Conservation (phyloP, 23 red algal genomes). For the Gracilariopsis chorda region DNA sequence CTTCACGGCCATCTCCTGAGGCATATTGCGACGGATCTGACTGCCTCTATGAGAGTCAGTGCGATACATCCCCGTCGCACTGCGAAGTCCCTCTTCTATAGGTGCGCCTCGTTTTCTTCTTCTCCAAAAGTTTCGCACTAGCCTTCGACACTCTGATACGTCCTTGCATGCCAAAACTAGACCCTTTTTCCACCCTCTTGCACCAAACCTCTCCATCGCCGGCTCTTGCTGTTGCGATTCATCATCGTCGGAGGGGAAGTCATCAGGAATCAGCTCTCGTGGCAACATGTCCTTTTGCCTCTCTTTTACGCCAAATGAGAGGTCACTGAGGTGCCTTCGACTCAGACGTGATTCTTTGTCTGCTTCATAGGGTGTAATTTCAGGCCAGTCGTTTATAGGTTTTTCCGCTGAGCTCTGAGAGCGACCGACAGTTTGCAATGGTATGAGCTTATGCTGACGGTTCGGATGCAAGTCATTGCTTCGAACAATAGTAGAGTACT, state of each 20-base stretch:
- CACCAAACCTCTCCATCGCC: not conserved
- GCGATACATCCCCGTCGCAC: not conserved
- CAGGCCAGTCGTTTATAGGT: conserved; percentile 26
- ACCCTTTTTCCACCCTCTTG: not conserved
- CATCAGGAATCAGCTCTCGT: not conserved
- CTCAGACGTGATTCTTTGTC: conserved; percentile 12
- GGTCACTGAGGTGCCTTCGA: conserved; percentile 38
- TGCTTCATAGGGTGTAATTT: conserved; percentile 21
- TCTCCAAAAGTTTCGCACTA: not conserved
- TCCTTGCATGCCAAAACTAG: conserved; percentile 4
- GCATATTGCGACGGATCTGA: conserved; percentile 4
- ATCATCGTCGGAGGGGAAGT: conserved; percentile 2
- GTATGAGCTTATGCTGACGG: not conserved
- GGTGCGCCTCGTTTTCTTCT: not conserved
- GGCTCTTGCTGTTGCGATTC: not conserved
- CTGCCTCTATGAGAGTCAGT: not conserved
- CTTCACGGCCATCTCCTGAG: not conserved
- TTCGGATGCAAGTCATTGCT: not conserved
- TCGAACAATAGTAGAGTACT: not conserved
- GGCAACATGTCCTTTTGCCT: conserved; percentile 39
- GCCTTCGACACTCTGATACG: not conserved
- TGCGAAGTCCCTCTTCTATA: not conserved
- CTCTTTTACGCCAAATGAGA: conserved; percentile 25
- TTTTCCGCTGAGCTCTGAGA: conserved; percentile 38
- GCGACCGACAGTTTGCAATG: conserved; percentile 9